A percentile compares a stretch with the other conserved stretches of the same genome.
Evolutionary conservation across 1,284 basidiomycete species (phyloP).

Genomic region (Polyporus tsugae): DNA sequence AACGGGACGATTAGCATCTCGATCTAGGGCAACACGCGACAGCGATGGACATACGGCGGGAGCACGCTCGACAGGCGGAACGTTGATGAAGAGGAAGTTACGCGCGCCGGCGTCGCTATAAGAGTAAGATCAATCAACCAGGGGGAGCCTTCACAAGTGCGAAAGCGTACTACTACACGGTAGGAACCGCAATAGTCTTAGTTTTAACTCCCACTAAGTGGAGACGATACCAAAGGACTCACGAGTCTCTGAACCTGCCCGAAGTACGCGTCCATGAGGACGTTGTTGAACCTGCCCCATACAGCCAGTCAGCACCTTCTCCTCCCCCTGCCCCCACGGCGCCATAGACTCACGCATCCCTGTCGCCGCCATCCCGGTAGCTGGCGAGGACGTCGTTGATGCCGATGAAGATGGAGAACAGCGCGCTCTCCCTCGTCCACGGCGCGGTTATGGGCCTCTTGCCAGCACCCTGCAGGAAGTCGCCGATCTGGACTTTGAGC

Average conservation of each 20-base stretch:
- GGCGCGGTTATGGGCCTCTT: conserved; percentile 55
- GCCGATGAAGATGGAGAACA: conserved; percentile 69
- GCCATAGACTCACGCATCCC: conserved; percentile 50
- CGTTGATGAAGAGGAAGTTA: conserved; percentile 67
- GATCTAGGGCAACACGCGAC: not conserved
- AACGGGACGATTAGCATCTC: not conserved
- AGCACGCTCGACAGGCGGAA: conserved; percentile 46
- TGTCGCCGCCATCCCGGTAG: conserved; percentile 53
- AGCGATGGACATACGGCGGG: not conserved
- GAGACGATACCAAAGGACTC: conserved; percentile 32
- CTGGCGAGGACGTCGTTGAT: conserved; percentile 69
- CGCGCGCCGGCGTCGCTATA: conserved; percentile 54
- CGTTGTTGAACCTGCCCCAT: conserved; percentile 53
- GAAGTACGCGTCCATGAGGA: conserved; percentile 60
- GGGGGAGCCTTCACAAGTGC: too few species aligned
- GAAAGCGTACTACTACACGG: conserved; percentile 36
- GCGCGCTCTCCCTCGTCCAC: conserved; percentile 58
- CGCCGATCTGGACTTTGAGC: conserved; percentile 62
- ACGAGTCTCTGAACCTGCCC: conserved; percentile 62
- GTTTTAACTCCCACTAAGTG: too few species aligned
- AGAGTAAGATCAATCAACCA: not conserved
- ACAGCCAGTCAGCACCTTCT: not conserved
- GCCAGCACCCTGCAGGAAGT: conserved; percentile 54
- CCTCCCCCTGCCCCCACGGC: not conserved
- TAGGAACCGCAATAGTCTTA: not conserved